These are phyloP conservation scores for Podospora didyma DNA, from an alignment of 495 filamentous ascomycete genomes.

Conservation along the genomic window DNA sequence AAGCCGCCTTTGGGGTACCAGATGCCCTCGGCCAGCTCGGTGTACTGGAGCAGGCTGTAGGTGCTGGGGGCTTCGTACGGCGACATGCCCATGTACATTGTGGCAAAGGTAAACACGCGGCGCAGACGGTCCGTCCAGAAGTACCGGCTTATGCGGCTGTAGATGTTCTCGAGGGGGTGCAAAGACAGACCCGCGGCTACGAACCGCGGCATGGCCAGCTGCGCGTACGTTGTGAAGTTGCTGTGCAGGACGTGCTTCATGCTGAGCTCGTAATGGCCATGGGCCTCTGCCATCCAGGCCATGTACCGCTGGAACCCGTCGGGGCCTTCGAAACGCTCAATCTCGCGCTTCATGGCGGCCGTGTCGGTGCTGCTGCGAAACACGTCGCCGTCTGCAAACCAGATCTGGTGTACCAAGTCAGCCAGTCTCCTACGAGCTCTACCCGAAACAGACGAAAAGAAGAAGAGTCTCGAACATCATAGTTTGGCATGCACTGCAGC, in stretches of 20 bases:
- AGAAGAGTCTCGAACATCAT: slow-evolving; percentile 48
- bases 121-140: slow-evolving; percentile 63
- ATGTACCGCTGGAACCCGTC: slow-evolving; percentile 62
- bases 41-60: slow-evolving; percentile 68
- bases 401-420: slow-evolving; percentile 1
- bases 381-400: slow-evolving; percentile 55
- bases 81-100: slow-evolving; percentile 76
- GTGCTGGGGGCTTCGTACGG: slow-evolving; percentile 70
- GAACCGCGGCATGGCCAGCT: slow-evolving; percentile 50
- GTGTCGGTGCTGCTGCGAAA: slow-evolving; percentile 59
- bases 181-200: slow-evolving; percentile 48
- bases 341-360: slow-evolving; percentile 59
- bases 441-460: neutral
- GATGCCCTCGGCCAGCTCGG: slow-evolving; percentile 67
- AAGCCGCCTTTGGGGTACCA: slow-evolving; percentile 72
- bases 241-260: slow-evolving; percentile 55
- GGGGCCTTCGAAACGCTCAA: slow-evolving; percentile 62
- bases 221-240: slow-evolving; percentile 55
- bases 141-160: slow-evolving; percentile 53
- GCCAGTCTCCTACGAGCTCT: neutral
- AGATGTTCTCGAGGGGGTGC: slow-evolving; percentile 65
- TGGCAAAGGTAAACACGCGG: slow-evolving; percentile 66
- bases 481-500: slow-evolving; percentile 67
- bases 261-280: slow-evolving; percentile 61
- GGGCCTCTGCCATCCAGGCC: slow-evolving; percentile 56